phyloP scores from a whole-genome alignment of 768 basidiomycete species.

The Kwoniella pini region DNA sequence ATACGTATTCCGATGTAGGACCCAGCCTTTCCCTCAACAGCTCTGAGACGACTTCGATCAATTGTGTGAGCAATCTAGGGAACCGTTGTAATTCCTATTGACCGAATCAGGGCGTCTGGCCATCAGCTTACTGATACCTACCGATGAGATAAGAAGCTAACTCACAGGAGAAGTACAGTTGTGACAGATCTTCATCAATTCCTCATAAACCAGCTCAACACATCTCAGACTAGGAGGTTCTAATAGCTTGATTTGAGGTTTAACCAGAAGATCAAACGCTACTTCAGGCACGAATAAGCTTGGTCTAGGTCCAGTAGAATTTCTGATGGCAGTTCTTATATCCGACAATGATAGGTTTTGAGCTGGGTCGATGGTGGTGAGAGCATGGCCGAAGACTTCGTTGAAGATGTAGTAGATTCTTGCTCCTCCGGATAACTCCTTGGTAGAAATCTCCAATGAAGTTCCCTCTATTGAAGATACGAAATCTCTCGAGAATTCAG shows the following conservation, averaged over 20 bases:
- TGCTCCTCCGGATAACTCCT: conserved; percentile 96
- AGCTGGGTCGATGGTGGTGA: conserved; percentile 85
- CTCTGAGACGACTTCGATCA: conserved; percentile 96
- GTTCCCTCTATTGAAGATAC: conserved; percentile 97
- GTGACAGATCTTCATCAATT: conserved; percentile 98
- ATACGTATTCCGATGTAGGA: conserved; percentile 94
- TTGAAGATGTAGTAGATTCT: conserved; percentile 99
- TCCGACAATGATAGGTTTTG: conserved; percentile 88
- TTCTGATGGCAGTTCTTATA: conserved; percentile 96
- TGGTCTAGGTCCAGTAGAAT: conserved; percentile 94
- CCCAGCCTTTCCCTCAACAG: conserved; percentile 90
- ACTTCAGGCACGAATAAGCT: conserved; percentile 96
- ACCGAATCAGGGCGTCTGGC: background rate
- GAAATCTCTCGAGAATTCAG: conserved; percentile 96
- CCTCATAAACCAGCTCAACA: conserved; percentile 97
- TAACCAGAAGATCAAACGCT: conserved; percentile 94
- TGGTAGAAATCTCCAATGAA: conserved; percentile 92
- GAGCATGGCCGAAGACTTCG: conserved; percentile 91
- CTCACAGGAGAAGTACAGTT: conserved; percentile 88
- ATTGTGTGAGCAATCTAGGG: conserved; percentile 85
- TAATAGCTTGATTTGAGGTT: conserved; percentile 95
- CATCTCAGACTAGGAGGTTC: conserved; percentile 93
- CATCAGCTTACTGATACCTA: background rate
- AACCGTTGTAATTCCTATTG: conserved; percentile 89
- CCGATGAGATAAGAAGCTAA: conserved; percentile 9